These are phyloP conservation scores for Kluyveromyces nonfermentans DNA, from an alignment of 805 yeast genomes.

Conservation along the genomic window DNA sequence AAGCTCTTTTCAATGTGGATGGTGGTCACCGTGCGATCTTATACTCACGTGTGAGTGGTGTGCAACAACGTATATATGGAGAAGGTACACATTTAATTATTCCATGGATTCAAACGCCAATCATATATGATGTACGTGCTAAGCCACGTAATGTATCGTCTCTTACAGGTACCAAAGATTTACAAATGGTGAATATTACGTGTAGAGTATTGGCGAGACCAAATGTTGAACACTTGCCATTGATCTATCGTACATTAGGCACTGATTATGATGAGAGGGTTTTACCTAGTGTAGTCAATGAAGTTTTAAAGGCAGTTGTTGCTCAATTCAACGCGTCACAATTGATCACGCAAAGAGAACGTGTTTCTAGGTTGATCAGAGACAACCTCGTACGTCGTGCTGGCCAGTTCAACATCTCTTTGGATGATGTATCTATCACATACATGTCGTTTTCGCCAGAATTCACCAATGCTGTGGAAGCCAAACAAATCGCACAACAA, in stretches of 20 bases:
- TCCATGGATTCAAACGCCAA: slow-evolving; percentile 93
- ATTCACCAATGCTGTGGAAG: slow-evolving; percentile 95
- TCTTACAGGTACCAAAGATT: slow-evolving; percentile 93
- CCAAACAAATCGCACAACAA: slow-evolving; percentile 98
- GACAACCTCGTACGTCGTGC: slow-evolving; percentile 91
- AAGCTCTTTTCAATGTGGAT: slow-evolving; percentile 75
- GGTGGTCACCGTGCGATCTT: slow-evolving; percentile 98
- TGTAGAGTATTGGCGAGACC: slow-evolving; percentile 95
- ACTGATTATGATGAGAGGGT: slow-evolving; percentile 94
- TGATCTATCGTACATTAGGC: slow-evolving; percentile 86
- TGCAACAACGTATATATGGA: slow-evolving; percentile 67
- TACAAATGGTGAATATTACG: slow-evolving; percentile 98
- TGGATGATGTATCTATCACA: slow-evolving; percentile 95
- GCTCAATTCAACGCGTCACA: slow-evolving; percentile 99
- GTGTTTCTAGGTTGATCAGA: slow-evolving; percentile 82
- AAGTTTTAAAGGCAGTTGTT: slow-evolving; percentile 90
- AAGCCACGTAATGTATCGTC: slow-evolving; percentile 95
- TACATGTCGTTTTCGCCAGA: slow-evolving; percentile 97
- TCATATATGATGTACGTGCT: slow-evolving; percentile 90
- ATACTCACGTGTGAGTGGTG: slow-evolving; percentile 80
- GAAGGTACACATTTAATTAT: slow-evolving; percentile 94
- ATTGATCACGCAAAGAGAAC: slow-evolving; percentile 97
- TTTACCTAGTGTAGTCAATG: slow-evolving; percentile 95
- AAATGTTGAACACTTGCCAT: slow-evolving; percentile 65
- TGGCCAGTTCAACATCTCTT: slow-evolving; percentile 68